Base-by-base conservation (phyloP, 257 asterid genomes). In the Nicotiana noctiflora region DNA sequence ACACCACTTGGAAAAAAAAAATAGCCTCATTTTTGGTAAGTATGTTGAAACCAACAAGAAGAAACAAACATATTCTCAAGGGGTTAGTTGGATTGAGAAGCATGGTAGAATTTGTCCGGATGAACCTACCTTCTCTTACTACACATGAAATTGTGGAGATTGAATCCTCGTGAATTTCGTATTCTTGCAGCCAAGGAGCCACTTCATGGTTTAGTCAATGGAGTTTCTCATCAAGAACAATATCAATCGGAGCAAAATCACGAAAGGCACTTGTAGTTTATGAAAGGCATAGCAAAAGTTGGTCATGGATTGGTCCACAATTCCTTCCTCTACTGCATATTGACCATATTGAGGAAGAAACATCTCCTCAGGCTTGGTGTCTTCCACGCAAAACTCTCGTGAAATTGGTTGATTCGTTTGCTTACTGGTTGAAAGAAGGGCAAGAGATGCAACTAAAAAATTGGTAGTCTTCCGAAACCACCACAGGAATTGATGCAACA, bases 241-340 rank as follows among this genome's bases (percentile, higher is more conserved):
- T 97, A 49, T 97, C 99, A 55, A 85, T 91, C 19, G 98, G 97
- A 76, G 99, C 97, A 57, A 95, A 95, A 87, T 98, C 96, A 77
- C 91, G 95, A 97, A 95, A 93, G 87, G 88, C 97, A 13, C 97
- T 93, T 65, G 97, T 90, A 52, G 89, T 88, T 23, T 95, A 91
- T 83, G 97, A 93, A 83, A 95, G 89, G 83, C 81, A 92, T 31
- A 82, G 84, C 46, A 95, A 92, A 87, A 85, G 93, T 79, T 95
- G 99, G 99, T 88, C 95, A 19, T 95, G 99, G 99, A 82, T 89
- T 49, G 97, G 99, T 82, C 99, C 98, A 6, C 79, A n/a, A n/a
- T 87, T 17, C 79, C 89, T 77, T 88, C 82, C 23, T 85, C 61
- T n/a, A 53, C 80, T 91, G 32, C 93, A 90, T 76, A 80, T 63